Conservation (phyloP, 176 grass and related monocot genomes). For the Oryza meyeriana region DNA sequence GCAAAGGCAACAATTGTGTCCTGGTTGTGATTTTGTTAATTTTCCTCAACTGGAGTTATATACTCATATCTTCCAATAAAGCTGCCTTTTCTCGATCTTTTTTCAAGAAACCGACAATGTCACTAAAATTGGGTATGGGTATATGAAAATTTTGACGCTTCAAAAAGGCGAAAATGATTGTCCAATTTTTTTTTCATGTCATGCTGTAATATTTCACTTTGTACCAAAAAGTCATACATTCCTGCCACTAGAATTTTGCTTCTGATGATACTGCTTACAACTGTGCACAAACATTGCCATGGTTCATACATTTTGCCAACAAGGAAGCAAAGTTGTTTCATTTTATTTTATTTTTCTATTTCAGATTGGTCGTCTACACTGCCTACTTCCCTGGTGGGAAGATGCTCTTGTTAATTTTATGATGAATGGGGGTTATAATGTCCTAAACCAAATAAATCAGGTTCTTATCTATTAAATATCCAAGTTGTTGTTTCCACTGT, state of each 20-base stretch:
- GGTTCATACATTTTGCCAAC: background rate
- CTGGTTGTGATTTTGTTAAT: conserved; percentile 1
- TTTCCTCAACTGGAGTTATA: background rate
- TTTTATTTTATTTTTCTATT: background rate
- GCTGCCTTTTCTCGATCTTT: background rate
- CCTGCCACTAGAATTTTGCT: background rate
- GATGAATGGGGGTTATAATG: conserved; percentile 87
- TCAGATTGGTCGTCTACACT: conserved; percentile 86
- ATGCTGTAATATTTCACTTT: conserved; percentile 1
- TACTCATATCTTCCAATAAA: background rate
- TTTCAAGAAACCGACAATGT: background rate
- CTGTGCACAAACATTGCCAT: background rate
- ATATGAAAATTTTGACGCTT: background rate
- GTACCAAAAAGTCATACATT: background rate
- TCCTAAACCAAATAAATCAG: conserved; percentile 73
- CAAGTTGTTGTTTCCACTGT: background rate
- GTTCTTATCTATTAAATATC: conserved; percentile 33
- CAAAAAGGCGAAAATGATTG: background rate
- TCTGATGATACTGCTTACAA: conserved; percentile 8
- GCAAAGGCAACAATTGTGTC: background rate
- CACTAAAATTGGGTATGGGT: background rate
- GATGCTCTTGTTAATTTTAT: conserved; percentile 93
- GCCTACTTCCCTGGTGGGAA: conserved; percentile 93
- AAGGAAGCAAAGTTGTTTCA: background rate
- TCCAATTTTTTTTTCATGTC: background rate